A percentile compares a stretch with the other conserved stretches of the same genome.
Conservation (phyloP, 768 basidiomycete genomes). For the Tulasnella sp. region DNA sequence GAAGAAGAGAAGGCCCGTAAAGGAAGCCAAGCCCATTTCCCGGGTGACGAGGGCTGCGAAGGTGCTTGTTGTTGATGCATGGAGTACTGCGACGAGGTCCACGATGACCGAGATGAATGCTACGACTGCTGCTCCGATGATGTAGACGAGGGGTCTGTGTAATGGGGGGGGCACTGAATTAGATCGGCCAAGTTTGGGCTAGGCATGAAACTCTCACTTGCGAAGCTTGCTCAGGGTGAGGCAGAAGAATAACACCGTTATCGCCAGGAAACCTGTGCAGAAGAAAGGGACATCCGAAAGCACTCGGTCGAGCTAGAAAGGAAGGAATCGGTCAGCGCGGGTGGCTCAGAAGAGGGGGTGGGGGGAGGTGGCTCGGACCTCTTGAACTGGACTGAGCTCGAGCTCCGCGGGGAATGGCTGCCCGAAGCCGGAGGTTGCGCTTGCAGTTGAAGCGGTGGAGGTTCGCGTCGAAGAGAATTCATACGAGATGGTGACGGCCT, state of each 20-base stretch:
- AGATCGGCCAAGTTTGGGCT: neutral
- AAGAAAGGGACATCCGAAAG: slow-evolving; percentile 65
- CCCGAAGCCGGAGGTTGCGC: neutral
- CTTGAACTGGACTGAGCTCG: slow-evolving; percentile 5
- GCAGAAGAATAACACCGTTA: slow-evolving; percentile 57
- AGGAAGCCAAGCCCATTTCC: slow-evolving; percentile 56
- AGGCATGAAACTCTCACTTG: slow-evolving; percentile 24
- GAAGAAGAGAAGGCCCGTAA: slow-evolving; percentile 56
- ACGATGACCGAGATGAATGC: slow-evolving; percentile 60
- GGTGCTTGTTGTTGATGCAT: slow-evolving; percentile 34
- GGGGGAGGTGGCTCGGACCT: neutral
- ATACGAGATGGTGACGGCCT: slow-evolving; percentile 5
- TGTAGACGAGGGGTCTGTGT: slow-evolving; percentile 46
- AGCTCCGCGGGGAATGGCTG: neutral
- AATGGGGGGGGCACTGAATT: neutral
- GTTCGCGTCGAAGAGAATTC: neutral
- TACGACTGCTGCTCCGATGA: slow-evolving; percentile 55
- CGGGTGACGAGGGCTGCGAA: slow-evolving; percentile 47
- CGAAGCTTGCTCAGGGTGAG: slow-evolving; percentile 46
- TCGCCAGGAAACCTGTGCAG: slow-evolving; percentile 59
- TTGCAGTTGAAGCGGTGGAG: neutral
- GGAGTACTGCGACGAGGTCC: slow-evolving; percentile 56
- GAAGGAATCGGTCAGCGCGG: neutral
- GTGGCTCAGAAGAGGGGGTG: neutral
- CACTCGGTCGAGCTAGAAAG: slow-evolving; percentile 5